Evolutionary conservation across 345 rosid species (phyloP), one percentile per base, ranked within the genome.

Genomic region (Gossypium rotundifolium): DNA sequence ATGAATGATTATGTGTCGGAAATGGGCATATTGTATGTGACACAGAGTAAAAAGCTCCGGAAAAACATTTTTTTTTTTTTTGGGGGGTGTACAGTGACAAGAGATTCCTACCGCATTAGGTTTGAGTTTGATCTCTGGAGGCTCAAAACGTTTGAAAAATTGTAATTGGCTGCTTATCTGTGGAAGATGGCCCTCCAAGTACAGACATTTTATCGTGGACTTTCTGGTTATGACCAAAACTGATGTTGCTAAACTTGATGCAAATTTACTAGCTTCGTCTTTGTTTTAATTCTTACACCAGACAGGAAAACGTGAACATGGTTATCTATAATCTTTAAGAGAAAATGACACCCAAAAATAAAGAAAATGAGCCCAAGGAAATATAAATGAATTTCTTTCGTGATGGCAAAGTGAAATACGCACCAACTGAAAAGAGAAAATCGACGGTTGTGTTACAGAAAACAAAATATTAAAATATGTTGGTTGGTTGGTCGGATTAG

Each of bases 401-500:
- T 61, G 18, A 61, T 61, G 20, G 16, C 13, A 33, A 61, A 61
- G n/a, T 13, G 70, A 45, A 65, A 65, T 6, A 65, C 8, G 49
- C 4, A 2, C 2, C 33, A 13, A 46, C 46, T 11, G 38, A 23
- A 48, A 23, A 23, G 20, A 22, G 55, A 4, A 13, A 20, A 23
- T 54, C 6, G 52, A 22, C 29, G 0, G 27, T 23, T 49, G n/a
- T 23, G 23, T 40, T 38, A 57, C 13, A 23, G 27, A 72, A 57
- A 57, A 72, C 40, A 58, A 72, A 72, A 58, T 51, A n/a, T 71
- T 54, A 57, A 44, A 72, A 16, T 54, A 44, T 16, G 75, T 45
- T 45, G 25, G 75, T 72, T 72, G 52, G 75, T 59, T 58, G 75
- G 75, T 57, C 54, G 54, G 52, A 27, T 69, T 49, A 27, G 72